Base-by-base conservation (phyloP, 2,329 filamentous ascomycete genomes). In the Botrytis paeoniae region DNA sequence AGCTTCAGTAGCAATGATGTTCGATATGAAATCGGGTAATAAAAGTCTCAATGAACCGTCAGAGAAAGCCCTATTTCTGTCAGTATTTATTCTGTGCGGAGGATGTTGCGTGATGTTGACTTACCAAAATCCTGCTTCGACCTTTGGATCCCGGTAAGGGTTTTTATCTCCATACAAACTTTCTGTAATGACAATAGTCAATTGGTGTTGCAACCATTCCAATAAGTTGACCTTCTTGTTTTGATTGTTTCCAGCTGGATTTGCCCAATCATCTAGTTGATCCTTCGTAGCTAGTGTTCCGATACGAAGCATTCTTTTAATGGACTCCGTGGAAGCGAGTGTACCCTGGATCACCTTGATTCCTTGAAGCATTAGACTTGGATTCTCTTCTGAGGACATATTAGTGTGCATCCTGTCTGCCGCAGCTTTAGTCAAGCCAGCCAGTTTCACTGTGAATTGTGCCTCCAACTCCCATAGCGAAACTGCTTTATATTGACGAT, bases 71-170 rank as follows among this genome's bases (percentile, higher is more conserved):
- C 61, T 71, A 29, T n/a, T n/a, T 35, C n/a, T 45, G n/a, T 51
- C 25, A 66, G n/a, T 43, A 4, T 18, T 48, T 1, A 10, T 37
- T 2, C 8, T 18, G 3, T 20, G 29, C 6, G 29, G 12, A 22
- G 20, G 7, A 10, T 18, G 18, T 14, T 37, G 29, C 3, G 20
- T 45, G n/a, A 6, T n/a, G 9, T 22, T 10, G 25, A 68, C 70
- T 37, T 48, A 71, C 70, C 69, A 71, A 45, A 71, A 71, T 45
- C 70, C 70, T 37, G n/a, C 29, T 39, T 71, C 70, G 18, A 71
- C 48, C 3, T 71, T 35, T 25, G 70, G 43, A 29, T 71, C 62
- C 45, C 70, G 61, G 41, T 60, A 71, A n/a, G 62, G 70, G 29
- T 68, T 71, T 29, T 41, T 18, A 16, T 32, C 45, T 32, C 70